These are phyloP conservation scores for Boletus semigastroideus DNA, from an alignment of 1,284 basidiomycete genomes.

Conservation along the genomic window DNA sequence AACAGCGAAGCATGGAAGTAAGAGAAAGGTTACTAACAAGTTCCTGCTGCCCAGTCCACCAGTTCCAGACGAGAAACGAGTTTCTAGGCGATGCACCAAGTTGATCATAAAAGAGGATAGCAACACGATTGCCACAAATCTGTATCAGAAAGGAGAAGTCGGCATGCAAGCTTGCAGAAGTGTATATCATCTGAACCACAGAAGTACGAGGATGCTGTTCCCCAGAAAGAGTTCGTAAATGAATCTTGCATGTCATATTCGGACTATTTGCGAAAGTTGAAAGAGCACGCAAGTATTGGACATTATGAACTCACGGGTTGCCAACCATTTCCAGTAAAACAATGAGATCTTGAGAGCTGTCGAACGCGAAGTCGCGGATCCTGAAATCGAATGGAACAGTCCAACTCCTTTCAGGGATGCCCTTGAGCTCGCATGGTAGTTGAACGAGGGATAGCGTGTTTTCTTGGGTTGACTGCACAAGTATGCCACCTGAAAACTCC, in stretches of 20 bases:
- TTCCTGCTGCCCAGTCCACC: constrained; percentile 46
- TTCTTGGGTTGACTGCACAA: constrained; percentile 42
- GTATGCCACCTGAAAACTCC: constrained; percentile 61
- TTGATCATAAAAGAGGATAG: constrained; percentile 18
- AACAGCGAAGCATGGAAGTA: not conserved
- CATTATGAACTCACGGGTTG: constrained; percentile 17
- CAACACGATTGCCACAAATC: constrained; percentile 30
- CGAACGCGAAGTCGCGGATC: constrained; percentile 61
- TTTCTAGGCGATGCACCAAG: constrained; percentile 11
- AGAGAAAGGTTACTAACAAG: constrained; percentile 35
- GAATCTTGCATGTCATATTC: constrained; percentile 20
- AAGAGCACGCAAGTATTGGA: not conserved
- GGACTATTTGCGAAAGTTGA: constrained; percentile 18
- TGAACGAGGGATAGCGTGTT: constrained; percentile 40
- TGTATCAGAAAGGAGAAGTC: constrained; percentile 25
- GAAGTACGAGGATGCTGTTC: constrained; percentile 21
- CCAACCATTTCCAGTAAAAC: constrained; percentile 44
- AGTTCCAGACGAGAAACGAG: constrained; percentile 54
- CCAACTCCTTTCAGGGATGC: constrained; percentile 50
- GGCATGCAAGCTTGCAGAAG: not conserved
- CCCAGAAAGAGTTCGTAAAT: constrained; percentile 30
- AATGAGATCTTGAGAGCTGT: constrained; percentile 58
- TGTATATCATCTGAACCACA: constrained; percentile 14
- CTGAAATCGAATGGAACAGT: constrained; percentile 39
- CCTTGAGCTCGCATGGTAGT: constrained; percentile 49